Base-by-base conservation (phyloP, 2,329 filamentous ascomycete species). In the Ophiostoma australiae region DNA sequence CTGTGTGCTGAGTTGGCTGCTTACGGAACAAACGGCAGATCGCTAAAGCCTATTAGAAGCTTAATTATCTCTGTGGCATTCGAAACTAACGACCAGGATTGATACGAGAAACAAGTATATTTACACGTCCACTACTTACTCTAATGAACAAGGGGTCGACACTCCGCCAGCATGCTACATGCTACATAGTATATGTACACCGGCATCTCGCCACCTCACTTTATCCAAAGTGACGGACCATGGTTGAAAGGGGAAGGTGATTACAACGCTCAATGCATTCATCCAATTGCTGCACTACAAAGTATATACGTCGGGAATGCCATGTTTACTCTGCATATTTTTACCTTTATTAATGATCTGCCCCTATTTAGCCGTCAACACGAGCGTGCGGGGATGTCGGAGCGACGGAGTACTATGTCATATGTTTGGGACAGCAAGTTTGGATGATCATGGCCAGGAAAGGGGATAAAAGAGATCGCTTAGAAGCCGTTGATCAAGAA, bases 351-450 rank as follows among this genome's bases (percentile, higher is more conserved):
- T 27, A 58, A 10, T 11, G 52, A 58, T 58, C 23, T 11, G 17
- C 52, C 52, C 52, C n/a, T 58, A 58, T 58, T 58, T 58, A 58
- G 52, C 52, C 52, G 52, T 27, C 52, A 58, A 13, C n/a, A 48
- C n/a, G 23, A 52, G 39, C 52, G 52, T 58, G 52, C n/a, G 52
- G 52, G 52, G 52, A 27, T 58, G 52, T 58, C 52, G n/a, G 52
- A 27, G 52, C 52, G 52, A 58, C 52, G n/a, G 48, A 20, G 48
- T 52, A 23, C 15, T 41, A 41, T 41, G 39, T 41, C 39, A 10
- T 41, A 15, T 15, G 3, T 39, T 39, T 13, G 10, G 39, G 13
- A 41, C 39, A 41, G 10, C 39, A 41, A 15, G 39, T 1, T 41
- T 41, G 39, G 39, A 41, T 41, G 39, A 41, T 41, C 27, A 58